These are phyloP conservation scores for Leccinum variicolor DNA, from an alignment of 768 basidiomycete species.

Conservation along the genomic window DNA sequence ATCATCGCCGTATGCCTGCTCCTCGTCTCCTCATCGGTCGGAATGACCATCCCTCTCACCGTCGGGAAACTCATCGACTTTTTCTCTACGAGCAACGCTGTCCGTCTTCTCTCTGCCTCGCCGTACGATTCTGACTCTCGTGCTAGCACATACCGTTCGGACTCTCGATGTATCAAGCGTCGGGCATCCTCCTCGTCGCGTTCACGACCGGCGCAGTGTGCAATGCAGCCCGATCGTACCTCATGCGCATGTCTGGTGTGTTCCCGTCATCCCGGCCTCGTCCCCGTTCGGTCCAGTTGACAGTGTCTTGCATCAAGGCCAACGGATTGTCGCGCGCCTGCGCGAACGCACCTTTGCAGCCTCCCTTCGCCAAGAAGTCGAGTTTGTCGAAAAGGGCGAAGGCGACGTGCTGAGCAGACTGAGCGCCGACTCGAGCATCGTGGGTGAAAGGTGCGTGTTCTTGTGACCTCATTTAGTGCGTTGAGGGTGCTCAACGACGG, in stretches of 20 bases:
- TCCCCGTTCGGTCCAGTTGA: not conserved
- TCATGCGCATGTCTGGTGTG: conserved; percentile 84
- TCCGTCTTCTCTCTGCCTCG: conserved; percentile 26
- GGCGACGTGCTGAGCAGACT: conserved; percentile 92
- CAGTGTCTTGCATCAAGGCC: conserved; percentile 39
- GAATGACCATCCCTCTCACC: conserved; percentile 90
- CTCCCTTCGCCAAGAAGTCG: conserved; percentile 86
- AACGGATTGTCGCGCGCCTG: conserved; percentile 86
- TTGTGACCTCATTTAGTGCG: not conserved
- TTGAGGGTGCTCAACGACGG: not conserved
- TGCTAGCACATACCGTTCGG: conserved; percentile 73
- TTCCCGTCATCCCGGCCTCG: not conserved
- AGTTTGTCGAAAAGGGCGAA: conserved; percentile 88
- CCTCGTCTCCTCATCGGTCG: conserved; percentile 83
- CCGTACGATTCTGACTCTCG: not conserved
- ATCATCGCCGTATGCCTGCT: conserved; percentile 74
- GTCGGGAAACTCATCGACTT: conserved; percentile 94
- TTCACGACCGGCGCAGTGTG: conserved; percentile 88
- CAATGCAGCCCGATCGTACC: conserved; percentile 77
- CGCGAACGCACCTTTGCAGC: conserved; percentile 80
- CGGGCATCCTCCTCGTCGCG: conserved; percentile 62
- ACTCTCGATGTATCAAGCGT: conserved; percentile 77
- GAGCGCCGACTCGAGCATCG: conserved; percentile 87
- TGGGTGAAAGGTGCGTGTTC: conserved; percentile 75
- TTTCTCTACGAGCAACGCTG: conserved; percentile 73